These are phyloP conservation scores for Sindora glabra DNA, from an alignment of 306 rosid species.

Conservation along the genomic window DNA sequence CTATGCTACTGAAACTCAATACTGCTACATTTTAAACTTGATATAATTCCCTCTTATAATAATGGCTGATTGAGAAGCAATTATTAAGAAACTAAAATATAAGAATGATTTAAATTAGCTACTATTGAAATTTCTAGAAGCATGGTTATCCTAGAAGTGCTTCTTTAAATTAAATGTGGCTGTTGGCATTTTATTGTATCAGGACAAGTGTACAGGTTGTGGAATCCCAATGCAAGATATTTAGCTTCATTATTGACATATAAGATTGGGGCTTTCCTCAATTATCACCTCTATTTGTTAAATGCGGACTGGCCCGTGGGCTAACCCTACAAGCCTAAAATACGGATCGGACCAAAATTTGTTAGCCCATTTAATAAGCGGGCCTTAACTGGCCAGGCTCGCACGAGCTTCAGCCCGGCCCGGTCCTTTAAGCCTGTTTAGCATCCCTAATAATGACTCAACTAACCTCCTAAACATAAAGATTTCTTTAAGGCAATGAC, in stretches of 20 bases:
- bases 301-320: no score
- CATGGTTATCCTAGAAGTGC: neutral
- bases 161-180: neutral
- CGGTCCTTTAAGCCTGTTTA: no score
- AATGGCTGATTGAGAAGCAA: no score
- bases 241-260: slow-evolving; percentile 55
- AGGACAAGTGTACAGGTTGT: slow-evolving; percentile 75
- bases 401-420: no score
- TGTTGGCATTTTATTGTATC: slow-evolving; percentile 19
- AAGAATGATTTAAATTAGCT: neutral
- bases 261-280: slow-evolving; percentile 75
- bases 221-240: slow-evolving; percentile 59
- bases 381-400: no score
- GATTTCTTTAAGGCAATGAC: no score
- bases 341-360: no score
- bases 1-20: neutral
- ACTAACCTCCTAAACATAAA: no score
- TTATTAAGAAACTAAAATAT: no score
- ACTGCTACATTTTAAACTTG: neutral
- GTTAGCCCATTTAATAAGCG: no score
- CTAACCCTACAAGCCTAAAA: no score
- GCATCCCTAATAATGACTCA: no score
- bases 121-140: neutral
- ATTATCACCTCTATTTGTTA: slow-evolving; percentile 43
- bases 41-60: slow-evolving; percentile 4